Conservation (phyloP, 805 yeast species). For the Kazachstania kunashirensis region DNA sequence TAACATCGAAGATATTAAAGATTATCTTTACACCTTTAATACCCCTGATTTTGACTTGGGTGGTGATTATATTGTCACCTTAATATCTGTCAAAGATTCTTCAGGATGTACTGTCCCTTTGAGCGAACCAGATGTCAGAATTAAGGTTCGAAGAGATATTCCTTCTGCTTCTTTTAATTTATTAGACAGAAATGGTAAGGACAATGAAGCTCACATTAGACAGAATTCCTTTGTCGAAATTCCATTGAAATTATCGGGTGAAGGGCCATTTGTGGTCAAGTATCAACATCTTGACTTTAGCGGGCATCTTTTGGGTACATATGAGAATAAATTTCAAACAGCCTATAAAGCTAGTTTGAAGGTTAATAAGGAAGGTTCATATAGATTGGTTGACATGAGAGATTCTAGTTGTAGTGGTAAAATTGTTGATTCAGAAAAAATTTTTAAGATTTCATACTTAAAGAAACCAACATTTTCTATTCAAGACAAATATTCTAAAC, state of each 20-base stretch:
- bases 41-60: constrained; percentile 54
- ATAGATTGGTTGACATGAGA: constrained; percentile 35
- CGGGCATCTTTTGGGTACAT: constrained; percentile 21
- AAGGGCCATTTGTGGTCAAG: constrained; percentile 39
- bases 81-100: constrained; percentile 63
- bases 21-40: constrained; percentile 33
- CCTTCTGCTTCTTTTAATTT: constrained; percentile 48
- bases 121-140: constrained; percentile 49
- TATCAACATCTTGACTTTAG: constrained; percentile 27
- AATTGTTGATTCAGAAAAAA: constrained; percentile 27
- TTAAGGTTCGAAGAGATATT: constrained; percentile 60
- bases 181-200: constrained; percentile 30
- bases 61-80: constrained; percentile 58
- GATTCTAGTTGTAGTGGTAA: constrained; percentile 47
- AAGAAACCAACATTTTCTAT: constrained; percentile 40
- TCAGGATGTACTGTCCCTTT: constrained; percentile 69
- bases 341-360: constrained; percentile 29
- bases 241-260: constrained; percentile 54
- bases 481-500: constrained; percentile 25
- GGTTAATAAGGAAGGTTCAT: constrained; percentile 39
- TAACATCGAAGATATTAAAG: constrained; percentile 33
- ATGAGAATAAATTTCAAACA: constrained; percentile 17
- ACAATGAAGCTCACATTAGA: constrained; percentile 35
- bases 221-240: constrained; percentile 52
- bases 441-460: constrained; percentile 36